Percentiles rank a stretch among this genome's conserved stretches.
Conservation (phyloP, 2,329 filamentous ascomycete species). For the Claviceps pazoutovae region DNA sequence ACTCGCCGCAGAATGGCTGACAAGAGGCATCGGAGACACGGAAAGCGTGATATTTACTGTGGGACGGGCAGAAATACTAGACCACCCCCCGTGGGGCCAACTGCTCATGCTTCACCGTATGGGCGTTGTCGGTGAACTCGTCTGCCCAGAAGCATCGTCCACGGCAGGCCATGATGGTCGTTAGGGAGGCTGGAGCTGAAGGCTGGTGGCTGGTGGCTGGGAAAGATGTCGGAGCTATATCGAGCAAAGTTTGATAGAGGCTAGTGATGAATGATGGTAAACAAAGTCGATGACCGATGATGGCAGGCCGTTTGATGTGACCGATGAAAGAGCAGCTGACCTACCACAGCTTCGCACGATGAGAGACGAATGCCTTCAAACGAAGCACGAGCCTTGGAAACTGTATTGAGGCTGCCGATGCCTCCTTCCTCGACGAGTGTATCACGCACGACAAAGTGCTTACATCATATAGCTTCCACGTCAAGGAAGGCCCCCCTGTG, state of each 20-base stretch:
- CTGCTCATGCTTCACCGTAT: slow-evolving; percentile 11
- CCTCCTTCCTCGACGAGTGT: too few species aligned
- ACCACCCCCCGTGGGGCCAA: slow-evolving; percentile 8
- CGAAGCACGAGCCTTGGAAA: not conserved
- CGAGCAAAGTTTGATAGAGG: not conserved
- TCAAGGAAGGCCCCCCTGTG: too few species aligned
- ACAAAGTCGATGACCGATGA: not conserved
- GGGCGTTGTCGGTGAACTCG: not conserved
- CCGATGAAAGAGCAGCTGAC: not conserved
- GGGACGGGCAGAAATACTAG: slow-evolving; percentile 19
- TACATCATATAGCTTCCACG: too few species aligned
- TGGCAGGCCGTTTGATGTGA: not conserved
- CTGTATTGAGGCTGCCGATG: not conserved
- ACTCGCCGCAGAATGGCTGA: slow-evolving; percentile 21
- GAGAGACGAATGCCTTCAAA: not conserved
- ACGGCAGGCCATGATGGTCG: slow-evolving; percentile 11
- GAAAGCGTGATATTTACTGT: slow-evolving; percentile 16
- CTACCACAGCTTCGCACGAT: not conserved
- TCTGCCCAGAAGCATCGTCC: slow-evolving; percentile 12
- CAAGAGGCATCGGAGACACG: not conserved
- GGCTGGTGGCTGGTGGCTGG: not conserved
- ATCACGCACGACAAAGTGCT: too few species aligned
- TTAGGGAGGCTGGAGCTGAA: not conserved
- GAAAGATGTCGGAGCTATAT: not conserved
- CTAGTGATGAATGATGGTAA: not conserved